Base-by-base conservation (phyloP, 768 basidiomycete genomes). In the Termitomyces sp. region DNA sequence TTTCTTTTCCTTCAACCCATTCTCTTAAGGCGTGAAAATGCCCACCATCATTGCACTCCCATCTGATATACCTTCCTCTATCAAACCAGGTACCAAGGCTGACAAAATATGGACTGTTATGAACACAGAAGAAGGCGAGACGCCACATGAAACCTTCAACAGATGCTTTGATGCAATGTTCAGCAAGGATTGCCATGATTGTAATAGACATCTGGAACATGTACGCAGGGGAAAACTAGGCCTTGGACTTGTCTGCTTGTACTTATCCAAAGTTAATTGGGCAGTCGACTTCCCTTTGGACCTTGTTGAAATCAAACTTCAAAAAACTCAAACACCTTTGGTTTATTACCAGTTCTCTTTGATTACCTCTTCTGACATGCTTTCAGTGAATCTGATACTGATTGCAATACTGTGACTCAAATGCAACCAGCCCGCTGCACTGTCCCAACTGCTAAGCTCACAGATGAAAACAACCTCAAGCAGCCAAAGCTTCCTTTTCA, bases 381-480 rank as follows among this genome's bases (percentile, higher is more conserved):
- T 8, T 16, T 38, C 15, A 54, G 53, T 24, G 38, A 54, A 16
- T 36, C 16, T 36, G 53, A 54, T 22, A 2, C 39, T 6, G 3
- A 7, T 38, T 7, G 12, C 11, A 35, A 36, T 38, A 6, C 4
- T n/a, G n/a, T n/a, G n/a, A n/a, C n/a, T 38, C 51, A 53, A 36
- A 38, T 4, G 4, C 9, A 11, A 13, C 35, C 35, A 36, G 51
- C 16, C n/a, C 11, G 9, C 33, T 4, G 2, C 22, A 35, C 51
- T 40, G 4, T 40, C 39, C 15, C 39, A 12, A 52, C 51, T 6
- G 20, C 52, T 22, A 35, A 36, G 15, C 4, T 53, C 4, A 53
- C 52, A 20, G 35, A 53, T 53, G 35, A 53, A 38, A 53, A 53
- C 52, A 53, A 53, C 12, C 52, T 53, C 6, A 24, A 48, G n/a